phyloP scores from a whole-genome alignment of 2,329 filamentous ascomycete species.

The Ramularia endophylla region DNA sequence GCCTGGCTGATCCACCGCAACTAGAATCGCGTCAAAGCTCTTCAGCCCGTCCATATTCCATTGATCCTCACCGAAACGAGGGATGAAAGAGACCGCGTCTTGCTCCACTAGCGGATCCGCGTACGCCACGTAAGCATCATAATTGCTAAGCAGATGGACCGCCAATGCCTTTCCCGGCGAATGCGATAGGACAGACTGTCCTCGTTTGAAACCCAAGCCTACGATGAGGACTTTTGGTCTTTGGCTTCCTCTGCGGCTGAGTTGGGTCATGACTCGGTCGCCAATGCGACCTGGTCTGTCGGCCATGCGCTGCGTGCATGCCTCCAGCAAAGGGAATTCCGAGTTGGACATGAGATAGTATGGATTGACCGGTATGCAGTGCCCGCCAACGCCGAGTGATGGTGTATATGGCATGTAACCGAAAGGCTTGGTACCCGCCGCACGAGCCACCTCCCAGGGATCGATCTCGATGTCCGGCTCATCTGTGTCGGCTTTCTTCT shows the following conservation, averaged over 20 bases:
- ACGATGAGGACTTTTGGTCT: slow-evolving; percentile 4
- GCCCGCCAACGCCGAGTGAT: slow-evolving; percentile 48
- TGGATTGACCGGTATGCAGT: slow-evolving; percentile 54
- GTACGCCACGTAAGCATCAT: slow-evolving; percentile 7
- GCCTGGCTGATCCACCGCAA: slow-evolving; percentile 5
- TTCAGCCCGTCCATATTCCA: background rate
- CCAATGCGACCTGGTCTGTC: slow-evolving; percentile 39
- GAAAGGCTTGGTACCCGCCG: slow-evolving; percentile 29
- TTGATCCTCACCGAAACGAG: background rate
- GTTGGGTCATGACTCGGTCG: slow-evolving; percentile 29
- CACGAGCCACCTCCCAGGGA: slow-evolving; percentile 12
- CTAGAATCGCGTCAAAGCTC: slow-evolving; percentile 4
- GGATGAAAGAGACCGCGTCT: background rate
- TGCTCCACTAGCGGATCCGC: slow-evolving; percentile 8
- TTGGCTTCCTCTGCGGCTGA: background rate
- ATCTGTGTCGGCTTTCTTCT: background rate
- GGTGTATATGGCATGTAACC: slow-evolving; percentile 47
- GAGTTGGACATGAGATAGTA: slow-evolving; percentile 45
- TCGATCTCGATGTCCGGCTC: slow-evolving; percentile 12
- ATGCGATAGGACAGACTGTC: slow-evolving; percentile 6
- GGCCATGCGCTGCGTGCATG: slow-evolving; percentile 42
- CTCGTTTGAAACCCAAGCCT: slow-evolving; percentile 8
- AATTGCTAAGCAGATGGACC: slow-evolving; percentile 2
- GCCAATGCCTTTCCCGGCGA: slow-evolving; percentile 8
- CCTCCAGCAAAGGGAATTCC: slow-evolving; percentile 42